Base-by-base conservation (phyloP, 352 stramenopile species). In the Globisporangium cederbergense region DNA sequence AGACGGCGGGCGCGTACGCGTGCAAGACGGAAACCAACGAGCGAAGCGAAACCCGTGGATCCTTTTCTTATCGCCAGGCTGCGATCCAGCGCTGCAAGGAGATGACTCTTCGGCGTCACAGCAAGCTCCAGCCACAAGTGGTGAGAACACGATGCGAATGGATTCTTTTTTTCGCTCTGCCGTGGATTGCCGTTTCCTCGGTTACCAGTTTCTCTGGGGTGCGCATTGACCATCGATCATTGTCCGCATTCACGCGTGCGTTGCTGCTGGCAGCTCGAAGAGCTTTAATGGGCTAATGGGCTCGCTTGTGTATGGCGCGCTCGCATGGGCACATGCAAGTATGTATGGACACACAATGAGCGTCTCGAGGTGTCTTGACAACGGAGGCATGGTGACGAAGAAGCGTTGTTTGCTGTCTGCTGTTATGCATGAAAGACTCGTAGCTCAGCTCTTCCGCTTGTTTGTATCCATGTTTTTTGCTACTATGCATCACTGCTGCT, bases 41-140 rank as follows among this genome's bases (percentile, higher is more conserved):
- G 36, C 9, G 36, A 42, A 49, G 18, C 16, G 43, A 49, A 49
- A 7, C 43, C 14, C 18, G 22, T 11, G 43, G 22, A 18, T 47
- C 42, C 42, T 47, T 47, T 47, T 47, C 13, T 47, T 47, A 8
- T 20, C 40, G 40, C 13, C 42, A n/a, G 40, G 13, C 13, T 46
- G 40, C 40, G 40, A 46, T 16, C 40, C 40, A 47, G 42, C 16
- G 42, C 42, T 10, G 4, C 42, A 4, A 9, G 16, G 32, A 43
- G 5, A 30, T 28, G 51, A 57, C 51, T 18, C 51, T 57, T 57
- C 51, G 51, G 51, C 30, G 51, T 56, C 50, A 40, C 50, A 56
- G 5, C 50, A 56, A 9, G n/a, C 8, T 8, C 20, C 49, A 54
- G 16, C 2, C 5, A 11, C 22, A 55, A 38, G 47, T 47, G 42